Evolutionary conservation across 768 basidiomycete genomes (phyloP), one percentile per base, ranked within the genome.

Genomic region (Pleurotus salmoneostramineus): DNA sequence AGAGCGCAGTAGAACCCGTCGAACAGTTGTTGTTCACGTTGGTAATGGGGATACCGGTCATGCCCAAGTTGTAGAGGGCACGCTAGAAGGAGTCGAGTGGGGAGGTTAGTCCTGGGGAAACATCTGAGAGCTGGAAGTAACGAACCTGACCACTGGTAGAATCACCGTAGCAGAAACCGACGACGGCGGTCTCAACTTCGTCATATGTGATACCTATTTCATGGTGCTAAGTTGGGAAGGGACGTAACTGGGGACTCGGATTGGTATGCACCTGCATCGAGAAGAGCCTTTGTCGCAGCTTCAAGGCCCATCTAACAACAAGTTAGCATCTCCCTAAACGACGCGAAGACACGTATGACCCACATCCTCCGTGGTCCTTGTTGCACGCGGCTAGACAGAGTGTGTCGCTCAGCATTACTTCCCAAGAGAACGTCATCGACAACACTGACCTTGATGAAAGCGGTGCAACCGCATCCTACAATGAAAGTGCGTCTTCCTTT

Each of bases 21-120:
- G 91, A 87, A 65, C 91, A 93, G 69, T 91, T 91, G 72, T 93
- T 93, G 75, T 91, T 93, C 44, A 93, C 89, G 63, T 93, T 94
- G 50, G 87, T 80, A 65, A 94, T 86, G 0, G 92, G 91, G 58
- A 94, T 93, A 35, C 84, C 78, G 0, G 91, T 93, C 69, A 93
- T 78, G 15, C 92, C 92, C 43, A 93, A 83, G 66, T 85, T 87
- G 71, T 93, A 94, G 15, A 94, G 74, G 5, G 90, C 84, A 12
- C 91, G 79, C 84, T 93, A 65, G 1, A 49, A 11, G 44, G 32
- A 27, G 57, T 59, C 17, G 32, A 58, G 48, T 56, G 43, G 48
- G 36, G 32, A 42, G 46, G 51, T 17, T 32, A 7, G 21, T 27
- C 21, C 21, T 27, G 21, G 21, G 21, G 6, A 35, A 33, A 44